Evolutionary conservation across 192 early-diverging fungal genomes (phyloP).

Genomic region (Coemansia biformis): DNA sequence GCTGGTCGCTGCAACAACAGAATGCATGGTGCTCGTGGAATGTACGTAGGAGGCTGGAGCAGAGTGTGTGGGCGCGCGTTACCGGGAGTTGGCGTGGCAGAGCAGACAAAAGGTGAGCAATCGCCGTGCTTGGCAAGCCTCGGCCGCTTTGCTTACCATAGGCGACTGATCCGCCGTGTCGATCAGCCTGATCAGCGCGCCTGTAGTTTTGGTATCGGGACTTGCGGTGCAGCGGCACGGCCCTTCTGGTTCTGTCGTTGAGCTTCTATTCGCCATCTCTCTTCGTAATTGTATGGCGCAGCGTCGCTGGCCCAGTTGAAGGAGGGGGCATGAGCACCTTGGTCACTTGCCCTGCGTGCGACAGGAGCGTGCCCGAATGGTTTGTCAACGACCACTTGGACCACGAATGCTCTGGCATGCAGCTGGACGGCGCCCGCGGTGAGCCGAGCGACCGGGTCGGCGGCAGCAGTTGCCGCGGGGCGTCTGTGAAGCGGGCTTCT

Average conservation of each 20-base stretch:
- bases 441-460: not conserved
- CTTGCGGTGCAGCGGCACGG: too few species aligned
- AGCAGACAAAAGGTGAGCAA: too few species aligned
- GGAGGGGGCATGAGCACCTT: slow-evolving; percentile 13
- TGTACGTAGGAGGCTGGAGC: not conserved
- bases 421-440: not conserved
- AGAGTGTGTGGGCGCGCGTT: not conserved
- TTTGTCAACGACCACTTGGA: slow-evolving; percentile 48
- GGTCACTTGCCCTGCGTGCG: slow-evolving; percentile 37
- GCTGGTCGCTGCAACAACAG: slow-evolving; percentile 35
- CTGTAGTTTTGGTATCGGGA: too few species aligned
- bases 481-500: slow-evolving; percentile 6
- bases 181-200: too few species aligned
- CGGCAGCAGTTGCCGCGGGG: not conserved
- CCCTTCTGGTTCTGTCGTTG: too few species aligned
- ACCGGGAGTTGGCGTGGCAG: not conserved
- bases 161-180: too few species aligned
- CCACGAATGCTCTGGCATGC: slow-evolving; percentile 25
- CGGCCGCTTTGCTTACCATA: too few species aligned
- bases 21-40: slow-evolving; percentile 1
- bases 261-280: too few species aligned
- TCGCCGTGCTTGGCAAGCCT: too few species aligned
- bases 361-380: slow-evolving; percentile 38
- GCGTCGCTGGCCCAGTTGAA: not conserved
- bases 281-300: too few species aligned